Evolutionary conservation across 176 grass and related monocot genomes (phyloP), one percentile per base, ranked within the genome.

Genomic region (Puya raimondii): DNA sequence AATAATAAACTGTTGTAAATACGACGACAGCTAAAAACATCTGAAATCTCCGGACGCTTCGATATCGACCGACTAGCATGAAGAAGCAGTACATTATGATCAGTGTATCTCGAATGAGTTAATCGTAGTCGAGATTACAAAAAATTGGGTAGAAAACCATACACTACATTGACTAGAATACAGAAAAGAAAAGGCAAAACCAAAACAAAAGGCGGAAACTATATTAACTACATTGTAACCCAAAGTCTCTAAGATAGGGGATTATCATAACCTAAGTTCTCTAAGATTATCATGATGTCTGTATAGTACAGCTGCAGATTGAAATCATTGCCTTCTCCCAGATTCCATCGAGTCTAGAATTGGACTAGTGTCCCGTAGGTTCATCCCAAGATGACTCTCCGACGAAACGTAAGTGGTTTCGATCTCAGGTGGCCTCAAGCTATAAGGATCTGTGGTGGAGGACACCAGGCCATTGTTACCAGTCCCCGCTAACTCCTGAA

Each of bases 281-380:
- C 33, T 42, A 42, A 42, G 33, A 42, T 42, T 42, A 5, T 42
- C 33, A 42, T 1, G 33, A 42, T 42, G 33, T 42, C 56, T 61
- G 16, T 61, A 61, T 61, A 7, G 21, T 22, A 22, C 21, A 61
- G 33, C 16, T 61, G 7, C 21, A 18, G 17, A 17, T 16, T 61
- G 48, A 67, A 67, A 2, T 83, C 76, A 79, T 11, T 58, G 25
- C 23, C 71, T 75, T 68, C 75, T 67, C 67, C 71, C 85, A 56
- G 85, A 59, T 50, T 79, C 71, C 71, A 87, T 83, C 1, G 70
- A 61, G 22, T 87, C 84, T 52, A 79, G 21, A 15, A 71, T 68
- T 26, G 67, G 51, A 23, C 71, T 72, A 4, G 11, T 72, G 18
- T 83, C 76, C 50, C 71, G 25, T 25, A 85, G 56, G n/a, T 13